Base-by-base conservation (phyloP, 805 yeast species). In the Phaffomyces antillensis region DNA sequence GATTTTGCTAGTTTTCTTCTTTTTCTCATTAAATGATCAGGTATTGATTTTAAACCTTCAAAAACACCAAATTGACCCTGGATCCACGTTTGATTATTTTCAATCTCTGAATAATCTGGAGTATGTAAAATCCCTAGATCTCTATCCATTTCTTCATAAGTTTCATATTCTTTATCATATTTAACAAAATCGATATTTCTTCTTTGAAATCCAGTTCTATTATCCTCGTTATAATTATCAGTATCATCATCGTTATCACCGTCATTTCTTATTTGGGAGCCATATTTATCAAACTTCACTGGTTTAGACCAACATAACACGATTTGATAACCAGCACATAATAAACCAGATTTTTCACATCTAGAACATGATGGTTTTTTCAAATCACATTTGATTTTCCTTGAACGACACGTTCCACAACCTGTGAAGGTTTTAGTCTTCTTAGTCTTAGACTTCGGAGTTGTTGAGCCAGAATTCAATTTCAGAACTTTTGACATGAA, bases 1-100 rank as follows among this genome's bases (percentile, higher is more conserved):
- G 42, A 54, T 55, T 49, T 60, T 40, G 42, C 55, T 44, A 46
- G 52, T 53, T 26, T 60, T 46, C 58, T 40, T 44, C 61, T 49
- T 39, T 58, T 58, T 37, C 53, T 43, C 49, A 58, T 41, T 16
- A 55, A 24, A 28, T 53, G 48, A 13, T 41, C 47, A 9, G 61
- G 57, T 2, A 58, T 36, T 5, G 50, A 39, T 8, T 6, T 44
- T 16, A 58, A 43, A 0, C 82, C 82, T 51, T 72, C 73, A 54
- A 88, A 86, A 1, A 86, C 93, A 1, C 95, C 95, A 67, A 87
- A 89, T 13, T 93, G 95, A 1, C 96, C 95, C 37, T 74, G 63
- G 5, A 74, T 55, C 64, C 75, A 71, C 0, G 87, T 81, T 36
- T 70, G 68, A 3, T 67, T 68, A 24, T 67, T 59, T 1, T 58